These are phyloP conservation scores for Agastache rugosa DNA, from an alignment of 257 asterid genomes.

Conservation along the genomic window DNA sequence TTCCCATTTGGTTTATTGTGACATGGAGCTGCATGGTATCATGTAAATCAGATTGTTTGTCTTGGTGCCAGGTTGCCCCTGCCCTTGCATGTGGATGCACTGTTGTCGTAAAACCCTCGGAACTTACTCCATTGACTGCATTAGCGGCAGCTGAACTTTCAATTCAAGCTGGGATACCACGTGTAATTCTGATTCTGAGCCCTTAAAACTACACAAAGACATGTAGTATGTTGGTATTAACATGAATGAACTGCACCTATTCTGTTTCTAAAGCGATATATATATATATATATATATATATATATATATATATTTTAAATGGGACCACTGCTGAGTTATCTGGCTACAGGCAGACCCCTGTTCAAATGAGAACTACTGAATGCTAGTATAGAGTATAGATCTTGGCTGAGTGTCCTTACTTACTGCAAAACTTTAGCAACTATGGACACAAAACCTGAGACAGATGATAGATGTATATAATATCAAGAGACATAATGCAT, in stretches of 20 bases:
- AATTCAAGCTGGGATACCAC: conserved; percentile 98
- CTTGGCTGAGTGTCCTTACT: conserved; percentile 12
- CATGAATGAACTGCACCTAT: conserved; percentile 12
- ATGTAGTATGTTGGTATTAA: conserved; percentile 9
- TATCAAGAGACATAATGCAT: neutral
- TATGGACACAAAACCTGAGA: conserved; percentile 10
- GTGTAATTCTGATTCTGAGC: conserved; percentile 54
- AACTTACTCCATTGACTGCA: conserved; percentile 95
- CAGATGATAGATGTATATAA: conserved; percentile 25
- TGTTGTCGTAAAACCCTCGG: conserved; percentile 92
- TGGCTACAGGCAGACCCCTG: conserved; percentile 7
- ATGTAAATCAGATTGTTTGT: conserved; percentile 31
- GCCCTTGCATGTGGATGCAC: conserved; percentile 99
- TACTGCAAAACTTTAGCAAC: conserved; percentile 18
- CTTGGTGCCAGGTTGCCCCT: conserved; percentile 81
- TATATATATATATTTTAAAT: no score
- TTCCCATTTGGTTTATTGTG: conserved; percentile 19
- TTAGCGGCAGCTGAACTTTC: conserved; percentile 97
- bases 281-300: no score
- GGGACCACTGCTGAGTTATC: conserved; percentile 10
- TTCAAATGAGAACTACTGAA: conserved; percentile 11
- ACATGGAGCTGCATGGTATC: conserved; percentile 19
- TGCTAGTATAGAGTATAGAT: neutral
- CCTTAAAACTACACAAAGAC: conserved; percentile 29
- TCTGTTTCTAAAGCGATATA: conserved; percentile 17